phyloP scores from a whole-genome alignment of 1,284 basidiomycete species.

The Sporisorium reilianum region DNA sequence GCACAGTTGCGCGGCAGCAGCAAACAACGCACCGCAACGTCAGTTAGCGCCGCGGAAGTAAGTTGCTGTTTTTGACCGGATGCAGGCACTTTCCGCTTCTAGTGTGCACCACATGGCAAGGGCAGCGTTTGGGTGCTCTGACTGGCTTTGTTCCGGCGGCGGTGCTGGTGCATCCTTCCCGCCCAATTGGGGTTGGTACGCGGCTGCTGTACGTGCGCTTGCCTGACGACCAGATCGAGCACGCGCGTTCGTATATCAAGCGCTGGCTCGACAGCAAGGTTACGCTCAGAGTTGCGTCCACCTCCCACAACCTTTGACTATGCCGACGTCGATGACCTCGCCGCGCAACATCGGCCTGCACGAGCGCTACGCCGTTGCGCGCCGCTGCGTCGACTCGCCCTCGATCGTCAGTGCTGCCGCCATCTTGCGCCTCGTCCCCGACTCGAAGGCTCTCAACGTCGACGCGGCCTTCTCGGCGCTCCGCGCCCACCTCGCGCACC shows the following conservation, averaged over 20 bases:
- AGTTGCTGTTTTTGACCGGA: neutral
- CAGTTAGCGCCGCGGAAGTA: slow-evolving; percentile 4
- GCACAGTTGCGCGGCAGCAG: neutral
- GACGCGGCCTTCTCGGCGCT: slow-evolving; percentile 8
- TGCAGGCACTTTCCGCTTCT: neutral
- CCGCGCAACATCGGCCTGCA: slow-evolving; percentile 25
- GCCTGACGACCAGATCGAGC: too few species aligned
- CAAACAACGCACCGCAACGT: neutral
- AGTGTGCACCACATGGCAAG: too few species aligned
- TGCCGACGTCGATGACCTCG: slow-evolving; percentile 11
- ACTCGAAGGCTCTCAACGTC: neutral
- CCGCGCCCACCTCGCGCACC: neutral
- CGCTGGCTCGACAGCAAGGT: neutral
- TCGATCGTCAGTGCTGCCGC: slow-evolving; percentile 26
- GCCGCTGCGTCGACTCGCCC: slow-evolving; percentile 20
- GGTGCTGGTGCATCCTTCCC: neutral
- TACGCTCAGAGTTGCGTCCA: too few species aligned
- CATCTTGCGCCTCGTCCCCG: slow-evolving; percentile 15
- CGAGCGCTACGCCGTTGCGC: slow-evolving; percentile 30
- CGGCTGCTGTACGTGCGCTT: too few species aligned
- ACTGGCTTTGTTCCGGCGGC: neutral
- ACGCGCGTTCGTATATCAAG: neutral
- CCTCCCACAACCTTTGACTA: too few species aligned
- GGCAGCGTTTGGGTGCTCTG: neutral
- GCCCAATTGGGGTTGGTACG: too few species aligned